phyloP scores from a whole-genome alignment of 805 yeast species.

The Candida nitratophila region DNA sequence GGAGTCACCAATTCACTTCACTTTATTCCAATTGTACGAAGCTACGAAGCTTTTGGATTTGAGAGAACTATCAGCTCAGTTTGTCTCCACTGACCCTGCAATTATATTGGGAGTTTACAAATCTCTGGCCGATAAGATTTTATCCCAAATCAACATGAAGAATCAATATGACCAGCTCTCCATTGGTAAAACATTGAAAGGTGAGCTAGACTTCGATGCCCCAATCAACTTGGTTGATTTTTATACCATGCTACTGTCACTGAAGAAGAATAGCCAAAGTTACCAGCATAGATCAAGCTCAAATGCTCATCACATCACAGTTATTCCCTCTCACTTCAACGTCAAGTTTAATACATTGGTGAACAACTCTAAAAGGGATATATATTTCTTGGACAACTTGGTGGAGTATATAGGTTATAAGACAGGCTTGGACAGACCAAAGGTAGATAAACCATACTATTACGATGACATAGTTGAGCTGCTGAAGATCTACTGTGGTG shows the following conservation, averaged over 20 bases:
- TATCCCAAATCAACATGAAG: constrained; percentile 14
- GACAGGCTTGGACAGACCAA: neutral
- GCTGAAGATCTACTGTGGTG: constrained; percentile 49
- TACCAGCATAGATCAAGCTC: constrained; percentile 18
- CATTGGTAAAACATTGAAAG: constrained; percentile 20
- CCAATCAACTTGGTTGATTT: constrained; percentile 20
- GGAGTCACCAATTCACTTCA: constrained; percentile 35
- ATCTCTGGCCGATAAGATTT: constrained; percentile 11
- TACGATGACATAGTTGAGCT: constrained; percentile 36
- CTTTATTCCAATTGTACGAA: constrained; percentile 30
- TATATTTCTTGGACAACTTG: constrained; percentile 18
- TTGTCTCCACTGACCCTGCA: constrained; percentile 13
- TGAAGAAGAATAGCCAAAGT: constrained; percentile 39
- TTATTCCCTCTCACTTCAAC: constrained; percentile 33
- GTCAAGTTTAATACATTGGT: constrained; percentile 28
- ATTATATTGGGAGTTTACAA: constrained; percentile 21
- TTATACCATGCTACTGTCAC: constrained; percentile 41
- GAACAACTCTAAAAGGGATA: constrained; percentile 18
- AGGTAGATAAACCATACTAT: constrained; percentile 14
- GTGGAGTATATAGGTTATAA: constrained; percentile 11
- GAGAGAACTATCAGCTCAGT: constrained; percentile 15
- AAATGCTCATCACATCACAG: constrained; percentile 34
- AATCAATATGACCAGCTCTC: constrained; percentile 21
- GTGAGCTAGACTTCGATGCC: constrained; percentile 10
- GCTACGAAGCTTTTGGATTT: constrained; percentile 29